Conservation (phyloP, 164 flowering plant genomes). For the Magnolia kwangsiensis region DNA sequence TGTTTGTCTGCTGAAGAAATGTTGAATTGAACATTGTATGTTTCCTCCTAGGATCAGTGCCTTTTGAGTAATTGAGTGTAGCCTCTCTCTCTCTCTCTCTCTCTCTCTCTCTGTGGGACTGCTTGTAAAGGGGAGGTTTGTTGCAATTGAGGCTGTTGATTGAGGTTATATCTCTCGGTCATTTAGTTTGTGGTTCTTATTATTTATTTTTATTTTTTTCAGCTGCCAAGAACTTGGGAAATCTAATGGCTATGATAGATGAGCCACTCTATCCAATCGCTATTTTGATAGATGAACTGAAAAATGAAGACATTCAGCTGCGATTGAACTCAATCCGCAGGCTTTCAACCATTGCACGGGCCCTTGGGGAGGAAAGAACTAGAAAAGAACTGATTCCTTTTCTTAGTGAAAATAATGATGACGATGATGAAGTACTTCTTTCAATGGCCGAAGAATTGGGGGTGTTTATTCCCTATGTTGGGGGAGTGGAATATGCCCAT, state of each 20-base stretch:
- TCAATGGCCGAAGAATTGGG: slow-evolving; percentile 96
- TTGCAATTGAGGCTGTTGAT: neutral
- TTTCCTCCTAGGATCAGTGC: no score
- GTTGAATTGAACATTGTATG: no score
- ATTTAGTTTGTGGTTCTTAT: neutral
- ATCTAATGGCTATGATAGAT: slow-evolving; percentile 62
- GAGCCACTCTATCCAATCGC: slow-evolving; percentile 95
- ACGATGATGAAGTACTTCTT: slow-evolving; percentile 92
- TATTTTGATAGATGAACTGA: slow-evolving; percentile 82
- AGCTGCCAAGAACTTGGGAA: slow-evolving; percentile 16
- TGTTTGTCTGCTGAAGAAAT: no score
- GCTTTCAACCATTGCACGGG: slow-evolving; percentile 86
- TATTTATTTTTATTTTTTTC: neutral
- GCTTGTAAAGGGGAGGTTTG: neutral
- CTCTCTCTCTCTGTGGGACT: neutral
- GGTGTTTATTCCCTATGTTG: slow-evolving; percentile 86
- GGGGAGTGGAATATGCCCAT: slow-evolving; percentile 82
- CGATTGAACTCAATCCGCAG: slow-evolving; percentile 84
- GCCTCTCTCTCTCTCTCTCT: neutral
- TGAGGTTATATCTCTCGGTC: neutral
- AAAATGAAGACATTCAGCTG: slow-evolving; percentile 89
- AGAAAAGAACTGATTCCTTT: slow-evolving; percentile 90
- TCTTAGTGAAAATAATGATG: slow-evolving; percentile 87
- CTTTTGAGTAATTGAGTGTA: no score
- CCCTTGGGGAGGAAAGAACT: slow-evolving; percentile 88